phyloP scores from a whole-genome alignment of 1,139 yeast species.

The Meyerozyma smithsonii region DNA sequence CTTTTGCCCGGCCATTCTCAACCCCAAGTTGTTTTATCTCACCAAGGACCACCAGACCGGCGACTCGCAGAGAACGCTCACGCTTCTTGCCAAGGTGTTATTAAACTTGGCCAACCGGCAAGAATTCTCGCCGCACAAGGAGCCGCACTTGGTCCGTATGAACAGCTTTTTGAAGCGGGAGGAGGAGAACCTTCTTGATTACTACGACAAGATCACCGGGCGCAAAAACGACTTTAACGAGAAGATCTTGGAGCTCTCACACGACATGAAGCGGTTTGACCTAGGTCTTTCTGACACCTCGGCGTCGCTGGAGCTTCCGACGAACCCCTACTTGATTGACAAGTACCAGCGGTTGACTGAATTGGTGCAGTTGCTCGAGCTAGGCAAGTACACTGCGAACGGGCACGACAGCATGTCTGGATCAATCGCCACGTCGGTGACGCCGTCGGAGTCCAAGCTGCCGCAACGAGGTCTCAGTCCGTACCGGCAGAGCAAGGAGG shows the following conservation, averaged over 20 bases:
- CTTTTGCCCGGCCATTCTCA: slow-evolving; percentile 86
- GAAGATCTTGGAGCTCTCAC: slow-evolving; percentile 53
- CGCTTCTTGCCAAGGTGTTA: slow-evolving; percentile 76
- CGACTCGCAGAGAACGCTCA: slow-evolving; percentile 67
- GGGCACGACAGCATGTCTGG: not conserved
- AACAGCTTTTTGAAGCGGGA: slow-evolving; percentile 62
- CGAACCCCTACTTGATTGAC: slow-evolving; percentile 66
- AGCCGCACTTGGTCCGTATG: slow-evolving; percentile 71
- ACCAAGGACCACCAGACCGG: slow-evolving; percentile 70
- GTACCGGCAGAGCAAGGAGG: not conserved
- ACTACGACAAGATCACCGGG: slow-evolving; percentile 70
- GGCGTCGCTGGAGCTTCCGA: slow-evolving; percentile 53
- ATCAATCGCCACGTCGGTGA: not conserved
- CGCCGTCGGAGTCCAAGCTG: not conserved
- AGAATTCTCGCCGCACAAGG: slow-evolving; percentile 68
- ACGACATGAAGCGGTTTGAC: slow-evolving; percentile 49
- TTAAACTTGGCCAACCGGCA: slow-evolving; percentile 78
- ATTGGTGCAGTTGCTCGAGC: slow-evolving; percentile 42
- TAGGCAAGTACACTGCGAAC: not conserved
- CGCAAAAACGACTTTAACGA: slow-evolving; percentile 63
- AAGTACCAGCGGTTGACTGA: slow-evolving; percentile 60
- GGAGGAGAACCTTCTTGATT: slow-evolving; percentile 54
- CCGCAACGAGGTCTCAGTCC: not conserved
- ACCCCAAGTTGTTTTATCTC: slow-evolving; percentile 78
- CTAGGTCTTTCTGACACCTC: slow-evolving; percentile 43